Base-by-base conservation (phyloP, 2,329 filamentous ascomycete species). In the Escovopsis sp. region DNA sequence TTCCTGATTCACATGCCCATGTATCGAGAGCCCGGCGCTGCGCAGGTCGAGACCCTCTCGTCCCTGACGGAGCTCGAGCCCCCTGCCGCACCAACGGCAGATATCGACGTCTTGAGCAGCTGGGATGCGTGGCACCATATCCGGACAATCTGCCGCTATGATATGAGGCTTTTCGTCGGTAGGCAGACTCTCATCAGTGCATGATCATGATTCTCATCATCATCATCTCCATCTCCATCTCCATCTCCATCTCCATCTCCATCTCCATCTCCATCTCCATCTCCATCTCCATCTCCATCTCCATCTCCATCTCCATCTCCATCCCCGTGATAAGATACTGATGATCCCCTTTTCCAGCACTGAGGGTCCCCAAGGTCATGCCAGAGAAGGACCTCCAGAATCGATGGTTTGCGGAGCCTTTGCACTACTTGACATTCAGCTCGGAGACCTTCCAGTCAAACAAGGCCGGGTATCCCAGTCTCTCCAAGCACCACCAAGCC, bases 81-180 rank as follows among this genome's bases (percentile, higher is more conserved):
- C 12, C 45, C 60, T 32, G 53, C 54, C 6, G 7, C 28, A 3
- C 11, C 28, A 32, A 32, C 8, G 11, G 28, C 8, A 32, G 70
- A 77, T 19, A 65, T 80, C 46, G 82, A 89, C 53, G 60, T 83
- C 1, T 91, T 85, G 60, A 80, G 80, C 42, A 73, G 80, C 3
- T 98, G 93, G 93, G 88, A 96, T 61, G 81, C 83, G 1, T 98
- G 91, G 91, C 82, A 98, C 59, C 71, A 81, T 19, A 82, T 98
- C 54, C 75, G 91, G 42, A 81, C 80, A 42, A 69, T 86, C 44
- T 95, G 87, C 72, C 82, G 80, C 64, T 96, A 98, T 63, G 82
- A 81, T 60, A 65, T 73, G 44, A 77, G 86, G 58, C 70, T 98
- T 33, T 82, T 78, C 54, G 77, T 95, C 61, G 85, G 89, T 94